Base-by-base conservation (phyloP, 2,329 filamentous ascomycete species). In the Fusarium sp. region DNA sequence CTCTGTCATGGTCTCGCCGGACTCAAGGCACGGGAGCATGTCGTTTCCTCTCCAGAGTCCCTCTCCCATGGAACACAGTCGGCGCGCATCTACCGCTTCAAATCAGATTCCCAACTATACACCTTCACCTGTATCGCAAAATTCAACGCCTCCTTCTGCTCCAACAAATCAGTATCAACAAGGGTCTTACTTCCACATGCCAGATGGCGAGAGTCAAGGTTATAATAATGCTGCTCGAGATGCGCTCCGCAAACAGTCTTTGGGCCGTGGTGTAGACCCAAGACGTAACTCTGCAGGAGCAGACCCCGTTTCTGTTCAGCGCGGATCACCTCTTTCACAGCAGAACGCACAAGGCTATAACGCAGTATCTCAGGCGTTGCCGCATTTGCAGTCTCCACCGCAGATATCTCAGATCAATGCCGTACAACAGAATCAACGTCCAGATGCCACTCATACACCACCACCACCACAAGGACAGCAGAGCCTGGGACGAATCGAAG, bases 41-140 rank as follows among this genome's bases (percentile, higher is more conserved):
- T 76, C 78, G 4, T 74, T 61, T 40, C 58, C 72, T 11, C 13
- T 73, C 1, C 72, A 78, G 45, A 78, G 75, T 1, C 78, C 76
- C 2, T 79, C 78, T 0, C 78, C 78, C 0, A 69, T 77, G 54
- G 76, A 78, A 16, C 56, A 58, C 13, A 70, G 62, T 30, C 70
- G 74, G 8, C 71, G 69, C 20, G 70, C 41, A 46, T 66, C 63
- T 30, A 46, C 43, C 46, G 76, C 73, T 18, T 78, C 70, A 10
- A 58, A 24, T 30, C 49, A 47, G 24, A 70, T 49, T 11, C 62
- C 45, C 18, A 69, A 58, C 46, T 73, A 64, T 16, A 58, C 74
- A 11, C 69, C 76, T 8, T 77, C 74, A 18, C 75, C 75, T 6
- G 56, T 75, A 5, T 76, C 75, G 8, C 60, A 72, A n/a, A 54